Percentiles rank a stretch among this genome's conserved stretches.
Conservation (phyloP, 164 flowering plant species). For the Tinospora cordifolia region DNA sequence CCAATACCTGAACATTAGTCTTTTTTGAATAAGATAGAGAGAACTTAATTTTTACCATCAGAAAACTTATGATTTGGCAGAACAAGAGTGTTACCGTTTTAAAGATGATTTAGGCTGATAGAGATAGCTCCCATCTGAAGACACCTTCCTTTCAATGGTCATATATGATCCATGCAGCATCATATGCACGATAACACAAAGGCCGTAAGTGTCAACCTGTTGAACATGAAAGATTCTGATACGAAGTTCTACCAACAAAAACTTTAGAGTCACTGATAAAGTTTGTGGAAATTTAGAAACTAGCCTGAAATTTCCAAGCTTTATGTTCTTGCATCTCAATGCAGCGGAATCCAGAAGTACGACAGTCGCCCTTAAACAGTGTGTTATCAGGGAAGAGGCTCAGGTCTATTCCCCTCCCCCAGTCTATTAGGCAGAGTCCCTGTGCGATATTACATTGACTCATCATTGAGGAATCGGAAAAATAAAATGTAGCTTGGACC, state of each 20-base stretch:
- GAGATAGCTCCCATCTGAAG: slow-evolving; percentile 44
- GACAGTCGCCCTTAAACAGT: slow-evolving; percentile 64
- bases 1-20: slow-evolving; percentile 60
- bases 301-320: slow-evolving; percentile 86
- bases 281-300: slow-evolving; percentile 9
- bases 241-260: background rate
- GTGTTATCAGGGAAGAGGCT: slow-evolving; percentile 57
- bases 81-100: slow-evolving; percentile 43
- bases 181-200: slow-evolving; percentile 77
- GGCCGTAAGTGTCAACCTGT: slow-evolving; percentile 87
- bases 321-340: slow-evolving; percentile 76
- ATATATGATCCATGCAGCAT: slow-evolving; percentile 77
- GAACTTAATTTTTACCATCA: no score
- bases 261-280: background rate
- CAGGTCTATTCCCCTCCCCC: slow-evolving; percentile 92
- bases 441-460: slow-evolving; percentile 22
- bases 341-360: slow-evolving; percentile 90
- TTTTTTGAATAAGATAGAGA: background rate
- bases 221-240: background rate
- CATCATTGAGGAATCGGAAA: background rate
- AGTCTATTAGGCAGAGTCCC: slow-evolving; percentile 98
- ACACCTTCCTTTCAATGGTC: slow-evolving; percentile 56
- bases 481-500: background rate
- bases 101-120: slow-evolving; percentile 56
- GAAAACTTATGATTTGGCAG: background rate